A percentile compares a stretch with the other conserved stretches of the same genome.
phyloP scores from a whole-genome alignment of 768 basidiomycete genomes.

The Kwoniella dendrophila region DNA sequence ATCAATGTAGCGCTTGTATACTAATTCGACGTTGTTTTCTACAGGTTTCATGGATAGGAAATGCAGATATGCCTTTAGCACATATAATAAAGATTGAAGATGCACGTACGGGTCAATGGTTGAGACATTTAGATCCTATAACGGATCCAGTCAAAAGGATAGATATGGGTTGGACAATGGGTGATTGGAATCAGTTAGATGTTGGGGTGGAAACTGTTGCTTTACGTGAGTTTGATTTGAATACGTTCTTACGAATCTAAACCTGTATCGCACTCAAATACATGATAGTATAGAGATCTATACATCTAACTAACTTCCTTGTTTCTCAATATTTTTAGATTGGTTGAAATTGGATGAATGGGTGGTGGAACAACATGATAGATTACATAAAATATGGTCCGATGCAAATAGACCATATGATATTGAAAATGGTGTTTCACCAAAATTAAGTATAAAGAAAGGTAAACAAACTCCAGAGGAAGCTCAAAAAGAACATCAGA shows the following conservation, averaged over 20 bases:
- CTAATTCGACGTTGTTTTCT: background rate
- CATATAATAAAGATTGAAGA: constrained; percentile 56
- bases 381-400: constrained; percentile 49
- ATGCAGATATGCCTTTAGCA: constrained; percentile 54
- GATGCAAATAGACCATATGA: constrained; percentile 48
- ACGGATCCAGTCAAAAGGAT: constrained; percentile 54
- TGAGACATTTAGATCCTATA: constrained; percentile 54
- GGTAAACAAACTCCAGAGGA: constrained; percentile 48
- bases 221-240: constrained; percentile 50
- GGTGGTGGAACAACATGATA: constrained; percentile 49
- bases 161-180: constrained; percentile 57
- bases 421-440: constrained; percentile 48
- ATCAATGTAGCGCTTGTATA: too few relatives aligned
- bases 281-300: background rate
- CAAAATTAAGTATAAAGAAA: constrained; percentile 41
- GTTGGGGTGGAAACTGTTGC: constrained; percentile 51
- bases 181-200: constrained; percentile 57
- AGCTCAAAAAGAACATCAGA: constrained; percentile 51
- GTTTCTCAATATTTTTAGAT: constrained; percentile 32
- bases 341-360: constrained; percentile 56
- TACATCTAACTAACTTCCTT: background rate
- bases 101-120: constrained; percentile 56
- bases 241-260: background rate
- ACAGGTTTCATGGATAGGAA: constrained; percentile 56
- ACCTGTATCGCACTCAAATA: background rate